phyloP scores from a whole-genome alignment of 2,329 filamentous ascomycete genomes.

The Aspergillus versicolor region DNA sequence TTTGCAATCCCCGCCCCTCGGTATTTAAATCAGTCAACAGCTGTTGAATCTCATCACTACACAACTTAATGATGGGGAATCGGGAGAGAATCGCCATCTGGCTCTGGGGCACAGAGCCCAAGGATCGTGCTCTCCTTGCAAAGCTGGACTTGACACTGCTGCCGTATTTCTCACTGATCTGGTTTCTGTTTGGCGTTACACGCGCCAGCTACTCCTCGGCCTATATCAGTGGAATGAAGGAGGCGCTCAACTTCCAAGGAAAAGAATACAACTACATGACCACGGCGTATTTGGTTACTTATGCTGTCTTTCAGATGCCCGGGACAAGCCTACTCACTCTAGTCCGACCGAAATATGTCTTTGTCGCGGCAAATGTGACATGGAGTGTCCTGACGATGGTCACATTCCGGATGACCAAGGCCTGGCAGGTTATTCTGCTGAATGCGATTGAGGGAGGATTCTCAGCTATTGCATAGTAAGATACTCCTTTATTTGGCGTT shows the following conservation, averaged over 20 bases:
- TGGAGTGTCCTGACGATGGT: slow-evolving; percentile 48
- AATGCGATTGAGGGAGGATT: slow-evolving; percentile 48
- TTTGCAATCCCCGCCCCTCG: no score
- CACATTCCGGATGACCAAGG: slow-evolving; percentile 43
- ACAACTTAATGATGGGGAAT: no score
- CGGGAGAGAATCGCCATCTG: background rate
- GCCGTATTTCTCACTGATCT: slow-evolving; percentile 49
- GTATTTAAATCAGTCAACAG: no score
- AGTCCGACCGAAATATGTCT: slow-evolving; percentile 42
- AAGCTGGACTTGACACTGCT: slow-evolving; percentile 45
- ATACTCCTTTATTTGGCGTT: background rate
- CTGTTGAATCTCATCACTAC: no score
- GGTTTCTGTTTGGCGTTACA: slow-evolving; percentile 50
- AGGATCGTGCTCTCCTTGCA: slow-evolving; percentile 17
- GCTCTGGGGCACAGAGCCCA: slow-evolving; percentile 9
- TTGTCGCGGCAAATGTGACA: slow-evolving; percentile 43
- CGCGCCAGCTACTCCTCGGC: slow-evolving; percentile 45
- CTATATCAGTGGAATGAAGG: slow-evolving; percentile 46
- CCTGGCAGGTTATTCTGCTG: slow-evolving; percentile 47
- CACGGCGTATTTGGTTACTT: slow-evolving; percentile 38
- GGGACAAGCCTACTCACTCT: slow-evolving; percentile 43
- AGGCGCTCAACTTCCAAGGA: slow-evolving; percentile 38
- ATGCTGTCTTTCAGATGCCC: slow-evolving; percentile 48
- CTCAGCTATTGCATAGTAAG: slow-evolving; percentile 44
- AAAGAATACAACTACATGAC: slow-evolving; percentile 46